Percentiles rank a stretch among this genome's conserved stretches.
Evolutionary conservation across 768 basidiomycete genomes (phyloP).

Genomic region (Amanita brunnescens): DNA sequence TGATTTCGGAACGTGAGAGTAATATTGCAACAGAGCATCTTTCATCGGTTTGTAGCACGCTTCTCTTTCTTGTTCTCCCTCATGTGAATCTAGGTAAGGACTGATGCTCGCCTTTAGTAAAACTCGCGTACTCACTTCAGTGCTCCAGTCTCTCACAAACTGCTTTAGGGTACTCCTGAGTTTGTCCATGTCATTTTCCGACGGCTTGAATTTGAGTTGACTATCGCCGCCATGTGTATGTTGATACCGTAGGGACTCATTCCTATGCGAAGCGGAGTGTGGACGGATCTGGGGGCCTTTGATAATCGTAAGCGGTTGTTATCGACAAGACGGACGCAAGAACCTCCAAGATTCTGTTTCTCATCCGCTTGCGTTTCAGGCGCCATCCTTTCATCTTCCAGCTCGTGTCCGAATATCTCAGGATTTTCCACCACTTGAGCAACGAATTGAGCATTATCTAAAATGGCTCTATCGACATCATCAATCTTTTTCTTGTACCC

Average conservation of each 20-base stretch:
- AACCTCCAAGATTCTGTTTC: not conserved
- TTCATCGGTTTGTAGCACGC: conserved; percentile 76
- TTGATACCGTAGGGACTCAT: conserved; percentile 14
- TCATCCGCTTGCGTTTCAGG: not conserved
- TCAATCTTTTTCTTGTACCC: conserved; percentile 77
- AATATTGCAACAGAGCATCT: conserved; percentile 60
- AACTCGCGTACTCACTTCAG: conserved; percentile 40
- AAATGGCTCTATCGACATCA: conserved; percentile 73
- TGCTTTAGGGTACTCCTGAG: conserved; percentile 88
- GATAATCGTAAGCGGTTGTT: not conserved
- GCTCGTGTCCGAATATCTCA: conserved; percentile 65
- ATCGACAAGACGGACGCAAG: not conserved
- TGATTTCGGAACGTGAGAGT: conserved; percentile 41
- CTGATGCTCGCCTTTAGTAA: not conserved
- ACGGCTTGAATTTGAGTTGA: conserved; percentile 34
- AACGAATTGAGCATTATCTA: conserved; percentile 73
- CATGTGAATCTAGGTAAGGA: not conserved
- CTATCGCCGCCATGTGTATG: conserved; percentile 18
- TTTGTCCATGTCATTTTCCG: conserved; percentile 82
- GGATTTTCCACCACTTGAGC: conserved; percentile 67
- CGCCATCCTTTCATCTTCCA: conserved; percentile 19
- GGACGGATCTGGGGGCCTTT: conserved; percentile 14
- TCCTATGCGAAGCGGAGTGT: conserved; percentile 21
- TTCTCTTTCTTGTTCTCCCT: conserved; percentile 76
- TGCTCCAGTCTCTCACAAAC: conserved; percentile 90